Conservation (phyloP, 306 rosid genomes). For the Begonia loranthoides region DNA sequence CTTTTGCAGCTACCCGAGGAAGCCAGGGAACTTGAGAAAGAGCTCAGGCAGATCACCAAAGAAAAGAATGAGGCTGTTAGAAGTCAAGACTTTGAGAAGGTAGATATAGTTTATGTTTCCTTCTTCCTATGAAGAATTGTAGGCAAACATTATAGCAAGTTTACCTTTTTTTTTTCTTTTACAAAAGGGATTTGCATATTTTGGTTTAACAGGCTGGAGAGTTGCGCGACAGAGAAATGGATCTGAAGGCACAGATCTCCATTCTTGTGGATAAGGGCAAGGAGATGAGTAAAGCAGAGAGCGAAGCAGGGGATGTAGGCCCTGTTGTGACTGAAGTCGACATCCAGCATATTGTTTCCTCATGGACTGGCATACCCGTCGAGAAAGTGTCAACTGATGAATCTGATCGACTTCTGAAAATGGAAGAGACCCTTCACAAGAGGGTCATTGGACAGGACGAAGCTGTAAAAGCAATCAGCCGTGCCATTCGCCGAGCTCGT, state of each 20-base stretch:
- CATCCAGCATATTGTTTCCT: conserved; percentile 73
- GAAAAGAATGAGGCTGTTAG: conserved; percentile 89
- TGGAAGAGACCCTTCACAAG: conserved; percentile 89
- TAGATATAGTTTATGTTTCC: conserved; percentile 5
- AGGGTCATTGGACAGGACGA: conserved; percentile 89
- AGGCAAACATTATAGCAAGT: too few species aligned
- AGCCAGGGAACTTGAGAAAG: conserved; percentile 82
- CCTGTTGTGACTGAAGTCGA: conserved; percentile 80
- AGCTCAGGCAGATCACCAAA: conserved; percentile 75
- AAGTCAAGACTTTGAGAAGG: conserved; percentile 94
- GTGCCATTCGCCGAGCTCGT: conserved; percentile 90
- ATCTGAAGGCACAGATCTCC: conserved; percentile 76
- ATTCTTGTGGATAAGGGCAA: conserved; percentile 73
- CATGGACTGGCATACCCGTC: conserved; percentile 97
- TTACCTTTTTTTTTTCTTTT: not conserved
- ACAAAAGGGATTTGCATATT: too few species aligned
- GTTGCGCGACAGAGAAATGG: conserved; percentile 88
- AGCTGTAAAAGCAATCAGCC: conserved; percentile 87
- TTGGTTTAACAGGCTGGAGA: conserved; percentile 64
- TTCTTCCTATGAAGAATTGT: too few species aligned
- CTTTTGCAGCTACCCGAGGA: conserved; percentile 73
- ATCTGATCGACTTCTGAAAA: conserved; percentile 93
- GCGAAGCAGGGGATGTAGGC: conserved; percentile 84
- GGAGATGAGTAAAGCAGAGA: conserved; percentile 95
- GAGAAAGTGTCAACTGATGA: conserved; percentile 90